These are phyloP conservation scores for Casaregolazyma suthepensis DNA, from an alignment of 1,139 yeast species.

Conservation along the genomic window DNA sequence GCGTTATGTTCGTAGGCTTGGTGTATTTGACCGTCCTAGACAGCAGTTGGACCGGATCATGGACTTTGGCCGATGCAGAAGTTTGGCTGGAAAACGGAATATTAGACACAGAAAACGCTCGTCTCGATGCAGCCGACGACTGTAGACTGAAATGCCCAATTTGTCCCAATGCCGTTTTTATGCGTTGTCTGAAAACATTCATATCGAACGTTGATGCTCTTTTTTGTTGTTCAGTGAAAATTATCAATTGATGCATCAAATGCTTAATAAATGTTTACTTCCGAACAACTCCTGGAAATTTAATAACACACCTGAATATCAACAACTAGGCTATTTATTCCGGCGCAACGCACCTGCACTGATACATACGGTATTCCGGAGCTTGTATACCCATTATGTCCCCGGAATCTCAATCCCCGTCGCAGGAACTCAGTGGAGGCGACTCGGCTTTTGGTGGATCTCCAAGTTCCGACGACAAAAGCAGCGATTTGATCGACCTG, in stretches of 20 bases:
- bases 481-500: constrained; percentile 2
- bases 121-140: not conserved
- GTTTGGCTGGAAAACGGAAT: not conserved
- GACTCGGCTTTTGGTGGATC: constrained; percentile 28
- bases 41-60: constrained; percentile 13
- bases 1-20: constrained; percentile 38
- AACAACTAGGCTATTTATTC: not conserved
- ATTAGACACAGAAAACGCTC: not conserved
- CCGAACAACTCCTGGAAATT: not conserved
- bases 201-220: not conserved
- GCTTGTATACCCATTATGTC: not conserved
- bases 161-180: not conserved
- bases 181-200: not conserved
- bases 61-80: constrained; percentile 1
- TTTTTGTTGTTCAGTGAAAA: not conserved
- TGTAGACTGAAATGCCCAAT: not conserved
- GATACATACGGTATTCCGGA: not conserved
- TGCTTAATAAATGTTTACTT: not conserved
- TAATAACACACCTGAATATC: not conserved
- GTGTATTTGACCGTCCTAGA: constrained; percentile 19
- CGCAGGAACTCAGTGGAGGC: constrained; percentile 5
- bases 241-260: too few relatives aligned
- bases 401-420: not conserved
- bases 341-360: not conserved
- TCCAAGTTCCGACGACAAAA: constrained; percentile 12